These are phyloP conservation scores for Harringtonia aguacate DNA, from an alignment of 2,329 filamentous ascomycete species.

Conservation along the genomic window DNA sequence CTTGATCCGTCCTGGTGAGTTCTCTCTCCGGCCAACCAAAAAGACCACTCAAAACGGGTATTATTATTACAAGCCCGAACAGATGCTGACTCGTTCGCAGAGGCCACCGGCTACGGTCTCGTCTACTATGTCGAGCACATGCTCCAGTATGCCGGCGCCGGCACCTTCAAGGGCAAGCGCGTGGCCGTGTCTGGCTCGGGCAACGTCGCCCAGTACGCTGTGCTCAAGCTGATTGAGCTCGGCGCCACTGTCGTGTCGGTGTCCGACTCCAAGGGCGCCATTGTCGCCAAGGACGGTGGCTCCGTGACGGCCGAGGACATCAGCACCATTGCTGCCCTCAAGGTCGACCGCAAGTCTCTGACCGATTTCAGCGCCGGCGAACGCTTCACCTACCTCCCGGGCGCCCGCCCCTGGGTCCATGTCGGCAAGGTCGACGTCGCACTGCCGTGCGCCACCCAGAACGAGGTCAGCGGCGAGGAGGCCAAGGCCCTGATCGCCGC, in stretches of 20 bases:
- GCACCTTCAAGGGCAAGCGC: conserved; percentile 80
- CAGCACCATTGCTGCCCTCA: conserved; percentile 68
- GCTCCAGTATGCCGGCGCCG: conserved; percentile 82
- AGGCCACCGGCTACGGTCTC: conserved; percentile 93
- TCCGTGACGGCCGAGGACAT: conserved; percentile 74
- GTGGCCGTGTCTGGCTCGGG: conserved; percentile 95
- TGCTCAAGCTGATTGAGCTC: conserved; percentile 92
- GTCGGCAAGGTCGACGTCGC: conserved; percentile 84
- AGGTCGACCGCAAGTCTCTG: conserved; percentile 77
- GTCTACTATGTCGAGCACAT: conserved; percentile 96
- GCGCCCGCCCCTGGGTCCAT: conserved; percentile 84
- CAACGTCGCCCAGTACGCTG: conserved; percentile 96
- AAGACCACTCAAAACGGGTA: no score
- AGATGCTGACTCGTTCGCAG: background rate
- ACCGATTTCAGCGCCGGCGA: conserved; percentile 53
- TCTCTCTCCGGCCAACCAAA: no score
- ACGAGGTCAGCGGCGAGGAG: conserved; percentile 91
- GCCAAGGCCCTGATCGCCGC: conserved; percentile 67
- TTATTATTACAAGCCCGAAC: no score
- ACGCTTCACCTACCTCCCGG: conserved; percentile 77
- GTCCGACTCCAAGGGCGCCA: conserved; percentile 79
- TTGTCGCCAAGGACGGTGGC: conserved; percentile 58
- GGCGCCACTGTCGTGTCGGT: conserved; percentile 87
- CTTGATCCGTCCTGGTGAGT: conserved; percentile 65
- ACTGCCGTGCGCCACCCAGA: conserved; percentile 90